Base-by-base conservation (phyloP, 225 moss, liverwort and hornwort species). In the Pleurozium schreberi region DNA sequence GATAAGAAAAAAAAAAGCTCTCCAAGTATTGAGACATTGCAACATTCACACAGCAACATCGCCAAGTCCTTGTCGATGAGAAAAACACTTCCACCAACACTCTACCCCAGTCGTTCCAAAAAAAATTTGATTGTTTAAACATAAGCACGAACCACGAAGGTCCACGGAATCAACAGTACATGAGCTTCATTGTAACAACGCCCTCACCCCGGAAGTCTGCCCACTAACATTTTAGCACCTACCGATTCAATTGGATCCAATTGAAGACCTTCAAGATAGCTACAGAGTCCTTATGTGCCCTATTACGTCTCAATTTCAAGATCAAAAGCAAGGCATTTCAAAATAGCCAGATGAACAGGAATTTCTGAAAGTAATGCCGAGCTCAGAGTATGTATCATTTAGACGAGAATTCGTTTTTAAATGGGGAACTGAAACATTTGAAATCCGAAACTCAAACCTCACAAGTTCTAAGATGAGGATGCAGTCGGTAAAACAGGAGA, bases 71-170 rank as follows among this genome's bases (percentile, higher is more conserved):
- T 64, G 53, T 76, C 64, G 26, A 76, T 42, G 50, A 83, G 64
- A 82, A 80, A 80, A 57, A 76, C 36, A 69, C 27, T 85, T 53
- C 38, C 45, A 84, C 64, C 75, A 64, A 75, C 38, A 58, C 78
- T 82, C 52, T 91, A 87, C 87, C 82, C 71, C 85, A 85, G 89
- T 88, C 87, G 33, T 21, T 87, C 76, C 47, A 85, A 57, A 87
- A 79, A 77, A 11, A 4, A 55, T 31, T 64, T 33, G 42, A 40
- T 43, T 78, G 12, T 87, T 57, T 5, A 4, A 26, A 43, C 33
- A 67, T 26, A 67, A 66, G 65, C 65, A 64, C 16, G 8, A 49
- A 64, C 60, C 73, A 83, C 55, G 34, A 55, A 49, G 76, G n/a
- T 63, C 63, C 75, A 70, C 42, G 11, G 63, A 82, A 62, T 63